Base-by-base conservation (phyloP, 441 rosid genomes). In the Euphorbia celastroides region DNA sequence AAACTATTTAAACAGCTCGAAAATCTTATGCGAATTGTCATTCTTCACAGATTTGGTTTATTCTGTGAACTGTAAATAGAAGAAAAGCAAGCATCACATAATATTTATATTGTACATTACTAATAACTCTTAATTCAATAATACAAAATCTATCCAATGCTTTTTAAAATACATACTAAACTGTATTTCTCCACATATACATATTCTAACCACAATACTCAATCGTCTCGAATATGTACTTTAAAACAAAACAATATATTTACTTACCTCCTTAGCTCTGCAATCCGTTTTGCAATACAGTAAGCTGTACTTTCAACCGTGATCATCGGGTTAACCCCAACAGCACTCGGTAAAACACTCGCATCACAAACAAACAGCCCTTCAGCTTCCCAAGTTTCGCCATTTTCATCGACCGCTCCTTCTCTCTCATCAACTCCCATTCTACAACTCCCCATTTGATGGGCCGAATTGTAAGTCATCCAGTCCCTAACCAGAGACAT, bases 371-470 rank as follows among this genome's bases (percentile, higher is more conserved):
- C 92, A 77, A 72, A 92, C 68, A 94, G 66, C 2, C 88, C 92
- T 74, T 87, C 85, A 50, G 97, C 96, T 80, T 94, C 97, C 99
- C 99, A 94, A 59, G 86, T 86, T 82, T 94, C 88, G 11, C 97
- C 99, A 60, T 82, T 84, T 68, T 77, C 77, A 77, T 92, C 93
- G 14, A 94, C 78, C 0, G 88, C 97, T 1, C 99, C 97, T 44
- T 88, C 89, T 34, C 72, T 70, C 62, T 86, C 85, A 61, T 23
- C 71, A 30, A 46, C 65, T 62, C 97, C 99, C 80, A 94, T 91
- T 70, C 87, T 88, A 64, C 97, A 88, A 67, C 97, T 94, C 60
- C 97, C 94, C 99, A 94, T 91, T 73, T 94, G 99, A 81, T 94
- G 99, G 20, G 97, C 99, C 23, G 90, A 84, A 57, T 69, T 10